Evolutionary conservation across 495 filamentous ascomycete genomes (phyloP), one percentile per base, ranked within the genome.

Genomic region (Acidomyces sp.): DNA sequence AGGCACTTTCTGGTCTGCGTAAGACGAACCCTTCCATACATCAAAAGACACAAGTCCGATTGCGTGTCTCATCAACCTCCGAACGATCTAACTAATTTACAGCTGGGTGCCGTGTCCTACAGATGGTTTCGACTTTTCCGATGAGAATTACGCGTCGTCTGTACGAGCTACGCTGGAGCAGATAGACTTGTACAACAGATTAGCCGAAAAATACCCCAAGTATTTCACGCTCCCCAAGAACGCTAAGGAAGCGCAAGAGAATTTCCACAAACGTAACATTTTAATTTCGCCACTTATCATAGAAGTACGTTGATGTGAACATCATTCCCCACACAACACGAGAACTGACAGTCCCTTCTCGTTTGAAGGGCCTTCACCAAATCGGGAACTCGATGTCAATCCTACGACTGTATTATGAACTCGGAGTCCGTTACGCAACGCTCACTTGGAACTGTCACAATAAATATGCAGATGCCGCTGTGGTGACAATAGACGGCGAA

Each of bases 401-500:
- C 37, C 66, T 95, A 15, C 77, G 90, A 3, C 66, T 71, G 6
- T 92, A 75, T 56, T 63, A 87, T 55, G 64, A 66, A 2, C 65
- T 90, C 10, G 90, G 88, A n/a, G 87, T 93, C 6, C 77, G 83
- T 29, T 95, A 95, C 49, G 78, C 80, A 5, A 95, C 88, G 0
- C 61, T 97, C 10, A 93, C 83, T 2, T 86, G 92, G 62, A 93
- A 93, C 62, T 97, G 90, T 64, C 82, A 87, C 56, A 97, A 95
- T 59, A 66, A 62, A 23, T 95, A 80, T 60, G 85, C 86, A 20
- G 90, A 95, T 52, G 77, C 85, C 3, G 88, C 90, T 1, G 59
- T 92, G 5, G 55, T 70, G 9, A 58, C 49, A 6, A 42, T 51
- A 23, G 41, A 54, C 12, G 49, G 56, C 24, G 28, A 49, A 12